phyloP scores from a whole-genome alignment of 345 rosid species.

The Tarenaya hassleriana region DNA sequence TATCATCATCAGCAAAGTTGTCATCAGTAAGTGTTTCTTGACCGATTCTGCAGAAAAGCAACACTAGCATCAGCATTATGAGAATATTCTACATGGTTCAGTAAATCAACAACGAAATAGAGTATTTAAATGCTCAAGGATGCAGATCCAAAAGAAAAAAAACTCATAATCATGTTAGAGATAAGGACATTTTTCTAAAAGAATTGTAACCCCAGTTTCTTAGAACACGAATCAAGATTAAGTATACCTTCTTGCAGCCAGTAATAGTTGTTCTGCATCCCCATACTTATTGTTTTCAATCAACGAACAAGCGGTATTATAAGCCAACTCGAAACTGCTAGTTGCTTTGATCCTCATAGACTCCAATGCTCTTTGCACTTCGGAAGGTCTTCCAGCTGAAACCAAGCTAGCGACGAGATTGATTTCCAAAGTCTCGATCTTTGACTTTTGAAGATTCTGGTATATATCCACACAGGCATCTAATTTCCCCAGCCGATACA shows the following conservation, averaged over 20 bases:
- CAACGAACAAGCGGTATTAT: slow-evolving; percentile 79
- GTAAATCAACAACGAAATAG: slow-evolving; percentile 2
- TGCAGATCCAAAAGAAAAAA: too few relatives aligned
- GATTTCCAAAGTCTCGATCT: slow-evolving; percentile 53
- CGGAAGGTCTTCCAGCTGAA: slow-evolving; percentile 68
- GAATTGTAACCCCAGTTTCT: not conserved
- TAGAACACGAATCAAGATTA: not conserved
- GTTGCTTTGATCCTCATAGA: slow-evolving; percentile 59
- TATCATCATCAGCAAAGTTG: slow-evolving; percentile 62
- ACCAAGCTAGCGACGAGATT: slow-evolving; percentile 70
- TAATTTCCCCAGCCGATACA: slow-evolving; percentile 65
- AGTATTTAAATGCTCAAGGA: too few relatives aligned
- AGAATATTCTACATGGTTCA: slow-evolving; percentile 13
- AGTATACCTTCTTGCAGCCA: slow-evolving; percentile 66
- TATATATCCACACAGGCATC: slow-evolving; percentile 65
- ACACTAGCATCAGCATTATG: slow-evolving; percentile 1
- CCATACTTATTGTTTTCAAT: slow-evolving; percentile 49
- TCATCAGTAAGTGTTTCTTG: slow-evolving; percentile 82
- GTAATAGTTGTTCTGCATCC: slow-evolving; percentile 86
- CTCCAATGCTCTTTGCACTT: slow-evolving; percentile 66
- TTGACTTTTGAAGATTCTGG: slow-evolving; percentile 49
- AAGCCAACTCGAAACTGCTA: slow-evolving; percentile 78
- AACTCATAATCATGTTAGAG: too few relatives aligned
- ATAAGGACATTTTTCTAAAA: not conserved
- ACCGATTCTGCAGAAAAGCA: slow-evolving; percentile 58